Conservation (phyloP, 2,329 filamentous ascomycete genomes). For the Aspergillus fructus region DNA sequence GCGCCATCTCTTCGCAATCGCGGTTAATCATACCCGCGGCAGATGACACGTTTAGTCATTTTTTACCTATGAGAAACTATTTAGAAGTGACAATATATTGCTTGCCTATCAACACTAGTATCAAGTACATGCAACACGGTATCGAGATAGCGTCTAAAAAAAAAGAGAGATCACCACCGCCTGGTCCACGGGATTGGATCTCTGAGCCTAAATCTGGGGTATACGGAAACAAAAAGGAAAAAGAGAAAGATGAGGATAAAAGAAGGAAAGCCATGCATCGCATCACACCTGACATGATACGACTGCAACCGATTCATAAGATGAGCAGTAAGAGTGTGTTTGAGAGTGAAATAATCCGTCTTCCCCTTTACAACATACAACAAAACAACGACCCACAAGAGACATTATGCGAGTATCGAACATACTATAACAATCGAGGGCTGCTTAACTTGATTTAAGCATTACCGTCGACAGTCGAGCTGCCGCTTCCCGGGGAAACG, state of each 20-base stretch:
- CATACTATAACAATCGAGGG: neutral
- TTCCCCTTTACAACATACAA: neutral
- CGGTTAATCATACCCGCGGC: too few species aligned
- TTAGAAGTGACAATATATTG: too few species aligned
- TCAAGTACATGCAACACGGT: too few species aligned
- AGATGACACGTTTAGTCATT: too few species aligned
- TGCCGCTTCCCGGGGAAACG: constrained; percentile 9
- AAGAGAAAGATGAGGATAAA: neutral
- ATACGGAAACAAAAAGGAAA: neutral
- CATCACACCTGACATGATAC: neutral
- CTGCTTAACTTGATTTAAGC: neutral
- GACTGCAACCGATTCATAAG: neutral
- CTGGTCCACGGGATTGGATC: constrained; percentile 1
- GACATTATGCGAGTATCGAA: neutral
- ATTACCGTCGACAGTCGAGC: neutral
- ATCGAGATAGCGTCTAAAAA: neutral
- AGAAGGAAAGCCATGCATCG: neutral
- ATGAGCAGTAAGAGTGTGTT: too few species aligned
- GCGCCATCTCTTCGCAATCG: too few species aligned
- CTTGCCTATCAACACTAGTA: too few species aligned
- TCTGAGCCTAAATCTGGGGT: neutral
- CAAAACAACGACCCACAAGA: neutral
- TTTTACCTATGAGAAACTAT: too few species aligned
- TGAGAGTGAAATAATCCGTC: neutral
- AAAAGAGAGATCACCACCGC: neutral